Conservation (phyloP, 352 stramenopile genomes). For the Pythium brachiatum region DNA sequence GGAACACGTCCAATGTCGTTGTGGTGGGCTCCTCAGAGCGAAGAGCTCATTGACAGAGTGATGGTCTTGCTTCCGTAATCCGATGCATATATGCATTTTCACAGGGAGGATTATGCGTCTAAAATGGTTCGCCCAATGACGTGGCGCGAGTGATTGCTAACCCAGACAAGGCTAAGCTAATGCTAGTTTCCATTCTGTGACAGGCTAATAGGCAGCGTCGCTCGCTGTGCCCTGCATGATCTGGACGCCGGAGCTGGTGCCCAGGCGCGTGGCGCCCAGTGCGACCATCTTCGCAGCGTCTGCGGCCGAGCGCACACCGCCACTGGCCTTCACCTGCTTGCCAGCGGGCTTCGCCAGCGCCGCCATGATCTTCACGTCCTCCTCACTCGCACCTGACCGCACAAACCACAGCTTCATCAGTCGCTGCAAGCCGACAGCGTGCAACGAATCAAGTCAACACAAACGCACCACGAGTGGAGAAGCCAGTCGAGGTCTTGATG, state of each 20-base stretch:
- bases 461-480: conserved; percentile 64
- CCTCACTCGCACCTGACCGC: conserved; percentile 58
- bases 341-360: conserved; percentile 49
- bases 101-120: conserved; percentile 6
- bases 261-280: conserved; percentile 65
- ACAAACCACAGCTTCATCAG: conserved; percentile 12
- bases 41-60: conserved; percentile 12
- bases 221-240: conserved; percentile 48
- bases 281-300: conserved; percentile 74
- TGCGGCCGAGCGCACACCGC: conserved; percentile 63
- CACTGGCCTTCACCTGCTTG: conserved; percentile 82
- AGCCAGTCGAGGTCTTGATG: conserved; percentile 87
- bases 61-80: conserved; percentile 9
- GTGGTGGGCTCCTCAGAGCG: not conserved
- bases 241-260: conserved; percentile 65
- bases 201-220: conserved; percentile 24
- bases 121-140: not conserved
- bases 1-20: not conserved
- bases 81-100: conserved; percentile 6
- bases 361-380: conserved; percentile 76
- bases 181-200: not conserved
- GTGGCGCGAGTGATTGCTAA: conserved; percentile 1
- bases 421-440: no score
- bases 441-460: not conserved
- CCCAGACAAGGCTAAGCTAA: no score